Percentiles rank a stretch among this genome's conserved stretches.
Evolutionary conservation across 2,329 filamentous ascomycete genomes (phyloP).

Genomic region (Cryphonectria radicalis): DNA sequence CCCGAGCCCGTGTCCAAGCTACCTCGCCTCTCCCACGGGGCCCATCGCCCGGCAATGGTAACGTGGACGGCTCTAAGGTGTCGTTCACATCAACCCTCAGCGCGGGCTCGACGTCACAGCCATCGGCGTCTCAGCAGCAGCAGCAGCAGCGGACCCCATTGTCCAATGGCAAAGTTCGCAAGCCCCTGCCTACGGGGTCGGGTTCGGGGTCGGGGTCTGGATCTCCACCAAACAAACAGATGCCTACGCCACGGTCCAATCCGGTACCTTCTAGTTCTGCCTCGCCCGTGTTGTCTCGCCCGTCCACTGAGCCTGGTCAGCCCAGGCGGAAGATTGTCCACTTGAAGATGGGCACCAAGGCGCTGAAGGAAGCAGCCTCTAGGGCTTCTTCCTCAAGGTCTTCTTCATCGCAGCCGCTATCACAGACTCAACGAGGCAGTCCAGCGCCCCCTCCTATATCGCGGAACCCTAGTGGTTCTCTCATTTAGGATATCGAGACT

Average conservation of each 20-base stretch:
- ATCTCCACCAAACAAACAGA: conserved; percentile 18
- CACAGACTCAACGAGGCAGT: conserved; percentile 7
- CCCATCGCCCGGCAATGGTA: conserved; percentile 15
- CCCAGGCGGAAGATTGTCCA: conserved; percentile 26
- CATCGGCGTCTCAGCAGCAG: conserved; percentile 9
- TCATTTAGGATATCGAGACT: not conserved
- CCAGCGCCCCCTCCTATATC: not conserved
- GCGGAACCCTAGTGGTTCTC: not conserved
- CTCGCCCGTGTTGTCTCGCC: conserved; percentile 9
- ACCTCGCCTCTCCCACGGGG: conserved; percentile 22
- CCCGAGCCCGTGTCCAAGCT: conserved; percentile 22
- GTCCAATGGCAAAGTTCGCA: conserved; percentile 26
- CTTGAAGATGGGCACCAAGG: conserved; percentile 23
- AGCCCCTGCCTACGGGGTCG: conserved; percentile 24
- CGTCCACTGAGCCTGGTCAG: conserved; percentile 13
- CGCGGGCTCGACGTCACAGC: conserved; percentile 18
- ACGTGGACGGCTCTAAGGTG: conserved; percentile 9
- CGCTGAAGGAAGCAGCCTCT: not conserved
- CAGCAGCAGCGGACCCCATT: conserved; percentile 24
- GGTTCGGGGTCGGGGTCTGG: conserved; percentile 17
- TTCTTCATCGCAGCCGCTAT: conserved; percentile 1
- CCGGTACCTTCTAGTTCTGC: conserved; percentile 1
- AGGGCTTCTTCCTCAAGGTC: conserved; percentile 1
- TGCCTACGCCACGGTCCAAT: conserved; percentile 7
- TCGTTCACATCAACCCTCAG: conserved; percentile 25